Evolutionary conservation across 2,329 filamentous ascomycete species (phyloP), one percentile per base, ranked within the genome.

Genomic region (Colletotrichum sp.): DNA sequence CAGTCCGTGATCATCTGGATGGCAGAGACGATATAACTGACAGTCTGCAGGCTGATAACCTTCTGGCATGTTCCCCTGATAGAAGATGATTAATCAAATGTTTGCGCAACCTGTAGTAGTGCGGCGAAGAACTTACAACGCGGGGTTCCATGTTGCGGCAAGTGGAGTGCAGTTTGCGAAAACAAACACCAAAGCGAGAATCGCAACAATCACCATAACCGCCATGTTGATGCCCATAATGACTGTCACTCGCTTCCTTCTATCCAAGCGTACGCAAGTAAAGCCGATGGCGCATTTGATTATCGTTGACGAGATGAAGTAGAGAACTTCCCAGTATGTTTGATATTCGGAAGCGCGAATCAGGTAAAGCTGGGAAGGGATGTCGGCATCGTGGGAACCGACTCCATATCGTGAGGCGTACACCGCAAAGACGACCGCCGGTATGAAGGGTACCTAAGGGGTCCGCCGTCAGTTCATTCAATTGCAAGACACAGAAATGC

Each of bases 1-100:
- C 82, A 83, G 49, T 83, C 82, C 0, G 80, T 77, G 2, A 78
- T 68, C 5, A 80, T 80, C 18, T 80, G 79, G 7, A 80, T 77
- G 5, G 77, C 71, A 0, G 81, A 79, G 5, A 78, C 79, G 28
- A 77, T 68, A 28, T 78, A 78, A 60, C 79, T 79, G 44, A 80
- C 71, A 18, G 66, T 70, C 44, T 74, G 66, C 57, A 74, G 18
- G 21, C 71, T 70, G 44, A 74, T 74, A 8, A 30, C 32, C 26
- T 64, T 70, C 32, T 74, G 66, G 3, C 71, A 74, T 18, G 39
- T 64, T 70, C 71, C 71, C n/a, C 71, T 71, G 26, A 62, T 57
- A 52, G 21, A 71, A 6, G 26, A 21, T 24, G 3, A 32, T 75
- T 24, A 71, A 60, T 26, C 8, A 3, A 18, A 0, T 18, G 5